Percentiles rank a stretch among this genome's conserved stretches.
Conservation (phyloP, 148 eudicot species). For the Vaccinium vitisidaea region DNA sequence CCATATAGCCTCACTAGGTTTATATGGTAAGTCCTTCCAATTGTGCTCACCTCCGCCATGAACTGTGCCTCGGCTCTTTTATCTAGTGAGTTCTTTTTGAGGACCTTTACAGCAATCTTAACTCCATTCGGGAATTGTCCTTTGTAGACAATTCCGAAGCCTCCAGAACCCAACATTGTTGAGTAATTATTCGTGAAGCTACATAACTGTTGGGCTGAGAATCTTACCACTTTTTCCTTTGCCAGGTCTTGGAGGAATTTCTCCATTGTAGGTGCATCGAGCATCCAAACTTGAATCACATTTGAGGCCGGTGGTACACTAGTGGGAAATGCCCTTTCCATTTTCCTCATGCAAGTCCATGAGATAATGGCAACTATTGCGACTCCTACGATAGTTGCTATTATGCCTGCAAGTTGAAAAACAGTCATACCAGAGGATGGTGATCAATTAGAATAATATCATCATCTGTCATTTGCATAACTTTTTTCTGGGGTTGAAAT, state of each 20-base stretch:
- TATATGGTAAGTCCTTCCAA: conserved; percentile 15
- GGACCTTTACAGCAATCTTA: conserved; percentile 21
- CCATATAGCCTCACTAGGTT: conserved; percentile 15
- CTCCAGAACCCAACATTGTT: conserved; percentile 23
- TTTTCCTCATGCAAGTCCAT: background rate
- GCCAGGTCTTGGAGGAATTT: conserved; percentile 13
- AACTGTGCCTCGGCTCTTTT: conserved; percentile 26
- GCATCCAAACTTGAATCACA: background rate
- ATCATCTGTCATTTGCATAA: too few relatives aligned
- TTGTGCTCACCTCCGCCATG: conserved; percentile 18
- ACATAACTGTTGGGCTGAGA: background rate
- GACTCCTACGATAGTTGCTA: too few relatives aligned
- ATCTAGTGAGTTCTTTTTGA: conserved; percentile 11
- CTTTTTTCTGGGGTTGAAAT: too few relatives aligned
- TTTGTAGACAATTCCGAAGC: conserved; percentile 28
- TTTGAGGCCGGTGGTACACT: background rate
- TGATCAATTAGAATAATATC: too few relatives aligned
- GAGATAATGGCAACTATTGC: background rate
- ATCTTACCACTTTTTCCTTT: conserved; percentile 8
- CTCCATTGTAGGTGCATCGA: conserved; percentile 14
- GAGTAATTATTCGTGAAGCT: conserved; percentile 15
- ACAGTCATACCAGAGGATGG: too few relatives aligned
- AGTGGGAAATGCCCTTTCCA: background rate
- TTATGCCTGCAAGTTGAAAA: too few relatives aligned
- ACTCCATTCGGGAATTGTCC: conserved; percentile 29